These are phyloP conservation scores for Candida chilensis DNA, from an alignment of 805 yeast species.

Conservation along the genomic window DNA sequence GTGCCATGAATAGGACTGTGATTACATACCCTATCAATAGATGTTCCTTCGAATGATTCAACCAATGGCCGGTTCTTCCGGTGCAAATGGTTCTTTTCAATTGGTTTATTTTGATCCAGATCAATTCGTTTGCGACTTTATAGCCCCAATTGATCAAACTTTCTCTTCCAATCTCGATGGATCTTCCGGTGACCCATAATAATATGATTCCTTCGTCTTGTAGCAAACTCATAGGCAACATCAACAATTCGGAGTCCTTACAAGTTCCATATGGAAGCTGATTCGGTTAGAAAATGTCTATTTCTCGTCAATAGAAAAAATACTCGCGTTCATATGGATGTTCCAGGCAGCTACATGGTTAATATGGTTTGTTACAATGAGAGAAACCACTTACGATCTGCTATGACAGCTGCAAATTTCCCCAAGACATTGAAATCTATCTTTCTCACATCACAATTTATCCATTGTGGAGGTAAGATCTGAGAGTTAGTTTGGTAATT, in stretches of 20 bases:
- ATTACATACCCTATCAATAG: constrained; percentile 54
- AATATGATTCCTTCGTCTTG: constrained; percentile 81
- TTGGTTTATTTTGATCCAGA: constrained; percentile 91
- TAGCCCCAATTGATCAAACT: constrained; percentile 83
- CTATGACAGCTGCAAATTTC: constrained; percentile 73
- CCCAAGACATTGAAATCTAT: constrained; percentile 69
- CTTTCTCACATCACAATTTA: constrained; percentile 71
- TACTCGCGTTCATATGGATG: constrained; percentile 66
- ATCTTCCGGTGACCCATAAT: constrained; percentile 94
- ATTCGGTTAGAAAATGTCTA: neutral
- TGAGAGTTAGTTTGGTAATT: too few species aligned
- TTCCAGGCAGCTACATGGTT: constrained; percentile 73
- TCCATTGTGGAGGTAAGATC: constrained; percentile 70
- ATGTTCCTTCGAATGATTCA: constrained; percentile 92
- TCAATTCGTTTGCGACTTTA: constrained; percentile 62
- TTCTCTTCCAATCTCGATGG: constrained; percentile 79
- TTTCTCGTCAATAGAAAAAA: neutral
- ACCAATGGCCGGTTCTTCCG: constrained; percentile 96
- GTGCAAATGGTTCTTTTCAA: constrained; percentile 84
- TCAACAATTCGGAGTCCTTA: constrained; percentile 64
- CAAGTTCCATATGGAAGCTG: constrained; percentile 62
- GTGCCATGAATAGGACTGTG: neutral
- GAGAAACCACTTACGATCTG: constrained; percentile 45
- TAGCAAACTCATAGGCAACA: constrained; percentile 54
- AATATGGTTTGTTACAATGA: neutral